Evolutionary conservation across 2,329 filamentous ascomycete genomes (phyloP), one percentile per base, ranked within the genome.

Genomic region (Neophaeococcomyces aloes): DNA sequence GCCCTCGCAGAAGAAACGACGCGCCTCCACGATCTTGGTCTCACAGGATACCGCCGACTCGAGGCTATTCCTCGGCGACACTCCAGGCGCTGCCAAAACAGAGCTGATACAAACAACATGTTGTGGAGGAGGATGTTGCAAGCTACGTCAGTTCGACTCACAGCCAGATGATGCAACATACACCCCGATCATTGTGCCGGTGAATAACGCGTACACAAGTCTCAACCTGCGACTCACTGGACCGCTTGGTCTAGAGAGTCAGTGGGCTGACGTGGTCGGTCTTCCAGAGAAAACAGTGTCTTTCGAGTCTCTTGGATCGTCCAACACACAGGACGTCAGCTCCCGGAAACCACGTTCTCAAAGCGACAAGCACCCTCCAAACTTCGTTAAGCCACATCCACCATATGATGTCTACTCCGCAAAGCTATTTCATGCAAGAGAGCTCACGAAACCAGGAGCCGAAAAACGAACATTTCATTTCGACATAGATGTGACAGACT

Each of bases 381-480:
- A 72, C 47, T 98, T 88, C 57, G 88, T 98, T 42, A 86, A 94
- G 61, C 91, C 91, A 19, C 91, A 98, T 61, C 86, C 86, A 45
- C 91, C 91, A 0, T 91, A 94, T 64, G 74, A 89, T 53, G 87
- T 96, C 48, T 94, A 84, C 64, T 83, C 87, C 1, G 88, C 89
- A n/a, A 86, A 80, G 51, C 76, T 98, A 36, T 82, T 86, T 64
- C 80, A 80, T 56, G 78, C 86, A 2, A 81, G 91, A 44, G 87
- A 94, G 64, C 68, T 98, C 59, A 98, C 91, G 10, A 83, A 78
- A 60, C 71, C 77, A 18, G 89, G 89, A 17, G 91, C 91, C 4
- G 86, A 94, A 70, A 98, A 98, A 76, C 77, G 89, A 48, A 98
- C 91, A 0, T 94, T 89, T 62, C 91, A 98, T 65, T 96, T 96